Conservation (phyloP, 305 asterid genomes). For the Solanum hybrid region DNA sequence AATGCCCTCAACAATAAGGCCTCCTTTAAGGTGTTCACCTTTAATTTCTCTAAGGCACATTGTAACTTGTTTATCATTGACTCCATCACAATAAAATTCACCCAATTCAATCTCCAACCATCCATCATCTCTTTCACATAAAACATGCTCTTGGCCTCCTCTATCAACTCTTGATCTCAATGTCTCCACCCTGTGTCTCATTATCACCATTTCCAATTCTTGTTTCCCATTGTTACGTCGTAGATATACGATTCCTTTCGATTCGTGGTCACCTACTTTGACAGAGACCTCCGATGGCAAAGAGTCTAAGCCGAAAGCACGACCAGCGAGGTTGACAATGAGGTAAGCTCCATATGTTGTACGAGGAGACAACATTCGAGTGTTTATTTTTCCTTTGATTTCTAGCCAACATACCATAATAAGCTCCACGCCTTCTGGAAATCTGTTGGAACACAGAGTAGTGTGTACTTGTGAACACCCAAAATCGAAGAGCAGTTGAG, state of each 20-base stretch:
- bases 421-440: conserved; percentile 46
- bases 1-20: conserved; percentile 60
- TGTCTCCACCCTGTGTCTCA: neutral
- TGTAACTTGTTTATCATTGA: conserved; percentile 31
- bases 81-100: conserved; percentile 40
- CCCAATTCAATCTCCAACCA: conserved; percentile 74
- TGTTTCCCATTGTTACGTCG: conserved; percentile 1
- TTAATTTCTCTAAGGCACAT: conserved; percentile 46
- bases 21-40: conserved; percentile 61
- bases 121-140: conserved; percentile 40
- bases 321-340: conserved; percentile 31
- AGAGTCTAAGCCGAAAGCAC: conserved; percentile 52
- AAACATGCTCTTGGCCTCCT: conserved; percentile 1
- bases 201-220: neutral
- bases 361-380: conserved; percentile 36
- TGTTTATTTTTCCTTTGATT: conserved; percentile 33
- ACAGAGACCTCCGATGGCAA: conserved; percentile 37
- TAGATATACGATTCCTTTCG: conserved; percentile 13
- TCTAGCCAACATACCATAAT: conserved; percentile 62
- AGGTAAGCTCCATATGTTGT: conserved; percentile 56
- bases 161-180: conserved; percentile 1
- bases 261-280: conserved; percentile 24
- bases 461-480: no score
- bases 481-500: no score
- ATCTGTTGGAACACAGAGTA: conserved; percentile 19